These are phyloP conservation scores for Dictyostelium firmibasis DNA, from an alignment of 78 protist species.

Conservation along the genomic window DNA sequence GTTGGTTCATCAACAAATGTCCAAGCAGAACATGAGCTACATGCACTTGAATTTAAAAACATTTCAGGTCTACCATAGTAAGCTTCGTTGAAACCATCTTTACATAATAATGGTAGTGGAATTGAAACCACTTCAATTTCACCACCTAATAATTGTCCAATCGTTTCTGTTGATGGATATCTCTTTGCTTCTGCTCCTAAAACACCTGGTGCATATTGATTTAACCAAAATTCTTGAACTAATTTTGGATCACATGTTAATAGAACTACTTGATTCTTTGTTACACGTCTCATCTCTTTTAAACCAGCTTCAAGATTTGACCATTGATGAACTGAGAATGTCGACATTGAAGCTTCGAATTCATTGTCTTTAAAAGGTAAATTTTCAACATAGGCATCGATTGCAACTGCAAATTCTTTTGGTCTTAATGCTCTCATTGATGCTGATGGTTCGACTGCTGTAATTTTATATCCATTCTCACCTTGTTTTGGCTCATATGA, in stretches of 20 bases:
- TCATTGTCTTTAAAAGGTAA: not conserved
- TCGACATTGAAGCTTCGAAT: not conserved
- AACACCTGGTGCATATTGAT: not conserved
- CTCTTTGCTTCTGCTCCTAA: not conserved
- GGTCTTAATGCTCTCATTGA: not conserved
- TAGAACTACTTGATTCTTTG: not conserved
- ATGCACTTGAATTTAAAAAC: not conserved
- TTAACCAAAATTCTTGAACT: not conserved
- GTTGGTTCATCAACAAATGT: not conserved
- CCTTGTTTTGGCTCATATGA: not conserved
- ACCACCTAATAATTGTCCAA: not conserved
- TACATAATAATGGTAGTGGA: not conserved
- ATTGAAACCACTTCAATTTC: not conserved
- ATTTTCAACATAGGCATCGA: not conserved
- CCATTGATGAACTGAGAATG: constrained; percentile 8
- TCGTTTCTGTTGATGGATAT: not conserved
- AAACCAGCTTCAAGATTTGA: not conserved
- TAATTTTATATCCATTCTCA: not conserved
- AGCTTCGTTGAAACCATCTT: not conserved
- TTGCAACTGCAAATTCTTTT: not conserved
- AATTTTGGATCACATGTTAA: constrained; percentile 1
- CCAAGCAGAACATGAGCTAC: not conserved
- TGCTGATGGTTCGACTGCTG: not conserved
- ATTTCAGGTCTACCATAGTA: constrained; percentile 3
- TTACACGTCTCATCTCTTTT: not conserved